Evolutionary conservation across 2,329 filamentous ascomycete genomes (phyloP).

Genomic region (Chaetomiaceae sp.): DNA sequence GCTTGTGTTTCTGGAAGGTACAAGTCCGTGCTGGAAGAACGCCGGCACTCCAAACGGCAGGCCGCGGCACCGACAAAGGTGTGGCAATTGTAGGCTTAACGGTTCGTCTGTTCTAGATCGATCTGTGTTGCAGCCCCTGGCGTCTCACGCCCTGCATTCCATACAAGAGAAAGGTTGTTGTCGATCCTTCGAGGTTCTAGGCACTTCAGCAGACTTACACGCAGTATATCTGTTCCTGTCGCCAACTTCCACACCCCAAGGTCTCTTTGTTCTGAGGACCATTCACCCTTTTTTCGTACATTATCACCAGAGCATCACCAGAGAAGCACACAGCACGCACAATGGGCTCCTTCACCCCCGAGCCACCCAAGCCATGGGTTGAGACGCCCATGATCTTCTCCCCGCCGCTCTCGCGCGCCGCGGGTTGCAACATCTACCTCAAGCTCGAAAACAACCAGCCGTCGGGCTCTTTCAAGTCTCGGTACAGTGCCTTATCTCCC

Average conservation of each 20-base stretch:
- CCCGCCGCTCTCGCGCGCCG: slow-evolving; percentile 54
- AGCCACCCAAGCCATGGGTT: slow-evolving; percentile 49
- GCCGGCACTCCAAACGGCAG: slow-evolving; percentile 2
- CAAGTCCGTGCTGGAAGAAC: background rate
- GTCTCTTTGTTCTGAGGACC: no score
- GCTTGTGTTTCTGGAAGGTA: slow-evolving; percentile 3
- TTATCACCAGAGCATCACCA: background rate
- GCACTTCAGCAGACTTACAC: slow-evolving; percentile 4
- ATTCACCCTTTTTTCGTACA: no score
- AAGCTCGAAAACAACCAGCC: slow-evolving; percentile 80
- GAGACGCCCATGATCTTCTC: slow-evolving; percentile 64
- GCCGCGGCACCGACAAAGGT: background rate
- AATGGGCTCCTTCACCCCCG: slow-evolving; percentile 28
- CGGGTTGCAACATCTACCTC: slow-evolving; percentile 72
- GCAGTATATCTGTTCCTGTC: background rate
- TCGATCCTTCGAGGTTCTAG: background rate
- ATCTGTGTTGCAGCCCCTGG: background rate
- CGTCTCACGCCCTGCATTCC: no score
- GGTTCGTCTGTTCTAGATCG: slow-evolving; percentile 3
- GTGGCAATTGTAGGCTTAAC: background rate
- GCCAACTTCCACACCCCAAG: background rate
- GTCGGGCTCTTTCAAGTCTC: slow-evolving; percentile 77
- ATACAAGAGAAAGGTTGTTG: slow-evolving; percentile 1
- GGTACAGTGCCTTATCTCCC: slow-evolving; percentile 25
- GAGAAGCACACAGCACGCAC: slow-evolving; percentile 7